phyloP scores from a whole-genome alignment of 208 protist genomes.

The Trypanosomatidae sp. region DNA sequence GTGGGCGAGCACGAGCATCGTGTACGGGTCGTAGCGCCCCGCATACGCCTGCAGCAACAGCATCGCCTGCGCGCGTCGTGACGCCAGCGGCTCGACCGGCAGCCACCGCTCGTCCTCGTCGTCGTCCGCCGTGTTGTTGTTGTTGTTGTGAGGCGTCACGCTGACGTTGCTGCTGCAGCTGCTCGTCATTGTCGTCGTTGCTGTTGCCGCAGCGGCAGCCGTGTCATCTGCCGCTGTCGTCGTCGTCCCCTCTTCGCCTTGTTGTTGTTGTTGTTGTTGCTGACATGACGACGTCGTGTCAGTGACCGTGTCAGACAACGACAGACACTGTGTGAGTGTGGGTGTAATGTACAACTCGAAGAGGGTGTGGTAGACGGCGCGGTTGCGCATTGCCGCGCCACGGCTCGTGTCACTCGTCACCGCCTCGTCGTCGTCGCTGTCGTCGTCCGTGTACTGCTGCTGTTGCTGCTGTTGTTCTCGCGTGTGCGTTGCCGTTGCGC shows the following conservation, averaged over 20 bases:
- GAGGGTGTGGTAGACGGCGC: slow-evolving; percentile 86
- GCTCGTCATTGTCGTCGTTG: neutral
- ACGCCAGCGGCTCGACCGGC: slow-evolving; percentile 23
- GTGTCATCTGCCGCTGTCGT: neutral
- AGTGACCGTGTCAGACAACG: neutral
- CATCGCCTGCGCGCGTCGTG: slow-evolving; percentile 37
- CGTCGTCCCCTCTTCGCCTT: neutral
- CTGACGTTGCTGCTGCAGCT: neutral
- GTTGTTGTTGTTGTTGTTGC: slow-evolving; percentile 1
- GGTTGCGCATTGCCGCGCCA: neutral
- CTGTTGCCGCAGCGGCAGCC: neutral
- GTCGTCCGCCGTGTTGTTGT: neutral
- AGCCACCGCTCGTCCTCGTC: slow-evolving; percentile 7
- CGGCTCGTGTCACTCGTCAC: neutral
- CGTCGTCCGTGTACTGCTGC: neutral
- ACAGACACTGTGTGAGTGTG: slow-evolving; percentile 8
- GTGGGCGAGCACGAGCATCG: slow-evolving; percentile 86
- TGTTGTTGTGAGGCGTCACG: neutral
- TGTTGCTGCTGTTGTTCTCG: neutral
- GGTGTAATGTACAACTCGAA: slow-evolving; percentile 92
- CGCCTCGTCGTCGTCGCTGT: neutral
- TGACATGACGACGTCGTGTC: neutral
- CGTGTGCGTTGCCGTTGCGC: neutral
- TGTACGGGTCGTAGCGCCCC: slow-evolving; percentile 82
- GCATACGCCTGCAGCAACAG: slow-evolving; percentile 33